Percentiles rank a stretch among this genome's conserved stretches.
These are phyloP conservation scores for Cucurbita argyrosperma DNA, from an alignment of 306 rosid genomes.

Conservation along the genomic window DNA sequence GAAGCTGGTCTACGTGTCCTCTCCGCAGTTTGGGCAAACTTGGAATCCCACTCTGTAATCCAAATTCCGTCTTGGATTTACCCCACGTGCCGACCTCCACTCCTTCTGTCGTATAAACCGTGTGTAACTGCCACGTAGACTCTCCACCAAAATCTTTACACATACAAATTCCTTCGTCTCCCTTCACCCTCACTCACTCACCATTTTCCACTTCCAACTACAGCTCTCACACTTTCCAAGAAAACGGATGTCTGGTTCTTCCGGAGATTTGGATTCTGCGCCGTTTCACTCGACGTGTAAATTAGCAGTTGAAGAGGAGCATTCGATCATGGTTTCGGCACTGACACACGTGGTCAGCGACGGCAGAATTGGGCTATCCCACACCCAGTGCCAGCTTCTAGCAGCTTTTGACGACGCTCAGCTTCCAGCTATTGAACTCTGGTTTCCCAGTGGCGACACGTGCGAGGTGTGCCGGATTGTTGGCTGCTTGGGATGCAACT, in stretches of 20 bases:
- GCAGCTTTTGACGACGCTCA: neutral
- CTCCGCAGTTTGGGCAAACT: neutral
- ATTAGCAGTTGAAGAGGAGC: constrained; percentile 19
- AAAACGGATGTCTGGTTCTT: neutral
- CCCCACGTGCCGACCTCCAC: constrained; percentile 1
- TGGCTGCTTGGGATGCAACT: constrained; percentile 39
- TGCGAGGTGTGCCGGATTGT: constrained; percentile 19
- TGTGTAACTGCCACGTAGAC: neutral
- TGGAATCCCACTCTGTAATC: neutral
- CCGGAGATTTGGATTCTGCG: neutral
- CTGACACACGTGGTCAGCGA: constrained; percentile 30
- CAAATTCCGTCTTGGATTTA: neutral
- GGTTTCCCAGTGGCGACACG: neutral
- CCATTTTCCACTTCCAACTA: neutral
- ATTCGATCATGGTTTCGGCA: constrained; percentile 41
- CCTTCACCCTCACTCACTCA: too few relatives aligned
- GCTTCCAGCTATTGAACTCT: neutral
- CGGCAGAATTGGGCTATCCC: neutral
- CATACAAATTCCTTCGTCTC: neutral
- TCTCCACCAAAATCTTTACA: neutral
- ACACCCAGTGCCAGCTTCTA: neutral
- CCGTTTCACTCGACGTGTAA: neutral
- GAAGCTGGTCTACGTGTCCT: neutral
- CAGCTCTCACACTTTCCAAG: neutral
- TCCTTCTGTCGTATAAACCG: neutral